Evolutionary conservation across 2,329 filamentous ascomycete genomes (phyloP).

Genomic region (Paraphoma chrysanthemicola): DNA sequence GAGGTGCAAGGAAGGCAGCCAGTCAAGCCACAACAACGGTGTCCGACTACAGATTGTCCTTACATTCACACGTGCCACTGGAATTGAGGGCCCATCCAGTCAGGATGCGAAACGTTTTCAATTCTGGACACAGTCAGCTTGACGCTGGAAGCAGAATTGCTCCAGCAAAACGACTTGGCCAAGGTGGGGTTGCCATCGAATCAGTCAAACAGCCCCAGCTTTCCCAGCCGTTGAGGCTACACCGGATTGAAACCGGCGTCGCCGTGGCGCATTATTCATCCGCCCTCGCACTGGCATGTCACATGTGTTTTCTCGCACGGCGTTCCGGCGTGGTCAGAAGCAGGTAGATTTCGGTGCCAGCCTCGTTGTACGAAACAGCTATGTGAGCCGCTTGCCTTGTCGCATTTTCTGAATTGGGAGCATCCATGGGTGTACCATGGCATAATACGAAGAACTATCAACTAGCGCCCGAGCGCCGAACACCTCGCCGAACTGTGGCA

Average conservation of each 20-base stretch:
- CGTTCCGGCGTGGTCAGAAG: too few species aligned
- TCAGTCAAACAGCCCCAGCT: not conserved
- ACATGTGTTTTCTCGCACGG: not conserved
- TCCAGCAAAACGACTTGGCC: too few species aligned
- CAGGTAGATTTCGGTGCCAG: too few species aligned
- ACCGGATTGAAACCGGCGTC: not conserved
- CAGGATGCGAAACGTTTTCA: not conserved
- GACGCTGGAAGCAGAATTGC: too few species aligned
- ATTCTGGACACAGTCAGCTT: not conserved
- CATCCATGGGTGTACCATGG: not conserved
- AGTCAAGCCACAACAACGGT: not conserved
- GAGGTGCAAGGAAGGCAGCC: not conserved
- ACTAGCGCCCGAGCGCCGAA: constrained; percentile 11
- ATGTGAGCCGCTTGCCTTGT: not conserved
- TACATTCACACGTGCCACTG: not conserved
- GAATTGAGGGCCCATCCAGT: not conserved
- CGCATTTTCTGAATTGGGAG: not conserved
- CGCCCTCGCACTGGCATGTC: not conserved
- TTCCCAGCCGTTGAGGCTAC: not conserved
- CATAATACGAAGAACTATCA: not conserved
- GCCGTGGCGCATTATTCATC: not conserved
- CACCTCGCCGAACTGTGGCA: constrained; percentile 23
- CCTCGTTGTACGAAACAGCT: too few species aligned
- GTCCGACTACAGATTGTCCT: not conserved
- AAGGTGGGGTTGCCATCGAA: too few species aligned